Conservation (phyloP, 164 flowering plant genomes). For the Litsea cubeba region DNA sequence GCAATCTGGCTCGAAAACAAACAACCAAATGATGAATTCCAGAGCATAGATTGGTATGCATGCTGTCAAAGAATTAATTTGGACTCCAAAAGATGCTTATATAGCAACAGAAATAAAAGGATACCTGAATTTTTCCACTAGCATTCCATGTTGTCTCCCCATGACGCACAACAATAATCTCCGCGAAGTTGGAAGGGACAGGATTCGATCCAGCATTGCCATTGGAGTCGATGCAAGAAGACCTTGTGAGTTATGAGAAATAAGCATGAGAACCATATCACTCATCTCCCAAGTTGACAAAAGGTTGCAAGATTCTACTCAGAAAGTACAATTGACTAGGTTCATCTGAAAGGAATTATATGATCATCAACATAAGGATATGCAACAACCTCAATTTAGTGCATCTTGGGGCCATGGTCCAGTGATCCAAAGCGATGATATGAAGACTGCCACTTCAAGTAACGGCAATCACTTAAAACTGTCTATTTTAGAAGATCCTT, state of each 20-base stretch:
- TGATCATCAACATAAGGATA: not conserved
- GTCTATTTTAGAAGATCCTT: not conserved
- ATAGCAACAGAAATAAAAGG: not conserved
- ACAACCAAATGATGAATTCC: not conserved
- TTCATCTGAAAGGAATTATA: not conserved
- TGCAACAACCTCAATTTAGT: not conserved
- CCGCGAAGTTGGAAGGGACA: constrained; percentile 35
- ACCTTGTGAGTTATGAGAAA: not conserved
- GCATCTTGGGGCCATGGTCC: not conserved
- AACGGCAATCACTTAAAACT: not conserved
- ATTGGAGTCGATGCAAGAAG: not conserved
- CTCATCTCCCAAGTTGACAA: not conserved
- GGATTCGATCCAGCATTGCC: constrained; percentile 15
- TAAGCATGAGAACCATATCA: not conserved
- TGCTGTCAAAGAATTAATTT: not conserved
- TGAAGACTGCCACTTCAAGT: not conserved
- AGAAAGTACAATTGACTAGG: not conserved
- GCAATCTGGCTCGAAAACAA: not conserved
- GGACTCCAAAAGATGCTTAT: not conserved
- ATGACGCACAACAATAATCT: constrained; percentile 79
- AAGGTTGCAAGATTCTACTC: not conserved
- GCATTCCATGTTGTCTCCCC: constrained; percentile 93
- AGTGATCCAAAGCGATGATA: not conserved
- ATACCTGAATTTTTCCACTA: constrained; percentile 70
- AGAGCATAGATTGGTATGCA: not conserved